Evolutionary conservation across 192 early-diverging fungal species (phyloP), one percentile per base, ranked within the genome.

Genomic region (Coemansia sp.): DNA sequence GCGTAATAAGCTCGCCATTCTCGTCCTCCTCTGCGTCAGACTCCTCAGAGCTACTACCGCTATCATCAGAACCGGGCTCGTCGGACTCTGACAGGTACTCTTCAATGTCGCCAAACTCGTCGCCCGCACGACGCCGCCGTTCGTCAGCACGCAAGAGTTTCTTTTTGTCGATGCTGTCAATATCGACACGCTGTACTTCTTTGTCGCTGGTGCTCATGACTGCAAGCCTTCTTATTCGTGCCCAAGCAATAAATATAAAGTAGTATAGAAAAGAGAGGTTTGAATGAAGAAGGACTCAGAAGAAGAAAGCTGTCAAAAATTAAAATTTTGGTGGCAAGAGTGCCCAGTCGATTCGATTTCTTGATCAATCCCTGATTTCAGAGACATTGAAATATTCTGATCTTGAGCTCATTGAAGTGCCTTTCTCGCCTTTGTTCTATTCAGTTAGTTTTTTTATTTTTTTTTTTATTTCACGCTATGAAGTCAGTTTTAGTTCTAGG

Each of bases 11-110:
- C 65, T 89, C 90, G 38, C 90, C 94, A 52, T 85, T 79, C 66
- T 92, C 91, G 74, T 95, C 94, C 69, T 95, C 93, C 29, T 91
- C 91, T 29, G 89, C 90, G 39, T 92, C 92, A 1, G 88, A 87
- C 18, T 85, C 84, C 31, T 68, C 76, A 38, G 71, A 88, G 69
- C 13, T 67, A 4, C 43, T 76, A 31, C 87, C 79, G 31, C 55
- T 75, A 41, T 38, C 55, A 12, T 69, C 64, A 36, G 80, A 79
- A 62, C 52, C 40, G 41, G 24, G 22, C 18, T 70, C 65, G 22
- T 57, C 62, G 33, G 31, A 50, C 41, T 66, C 77, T 10, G 77
- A 84, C 16, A 84, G 50, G 44, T 79, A 84, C 36, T 76, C 47
- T 20, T 76, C 76, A 36, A 84, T 68, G 36, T 73, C 69, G 60